Conservation (phyloP, 2,329 filamentous ascomycete species). For the Pestalotiopsis sp. region DNA sequence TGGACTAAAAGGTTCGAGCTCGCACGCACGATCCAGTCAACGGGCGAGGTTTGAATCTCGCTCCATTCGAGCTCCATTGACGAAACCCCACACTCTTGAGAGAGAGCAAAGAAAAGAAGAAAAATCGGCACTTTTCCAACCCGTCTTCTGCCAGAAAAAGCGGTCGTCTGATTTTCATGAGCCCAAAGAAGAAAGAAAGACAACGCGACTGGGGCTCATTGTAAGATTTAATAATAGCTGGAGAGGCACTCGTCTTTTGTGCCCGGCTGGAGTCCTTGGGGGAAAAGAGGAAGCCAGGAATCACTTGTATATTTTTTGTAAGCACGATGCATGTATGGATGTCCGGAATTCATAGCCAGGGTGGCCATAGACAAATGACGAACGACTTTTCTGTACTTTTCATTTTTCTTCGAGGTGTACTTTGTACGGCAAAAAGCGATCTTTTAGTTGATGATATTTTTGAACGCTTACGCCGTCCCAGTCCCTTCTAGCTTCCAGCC, state of each 20-base stretch:
- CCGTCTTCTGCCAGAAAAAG: not conserved
- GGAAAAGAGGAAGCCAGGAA: not conserved
- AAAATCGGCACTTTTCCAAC: not conserved
- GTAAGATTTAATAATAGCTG: slow-evolving; percentile 16
- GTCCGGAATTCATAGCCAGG: slow-evolving; percentile 10
- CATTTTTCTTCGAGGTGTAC: not conserved
- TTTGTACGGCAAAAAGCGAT: not conserved
- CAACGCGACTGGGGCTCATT: not conserved
- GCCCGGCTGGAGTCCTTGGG: slow-evolving; percentile 2
- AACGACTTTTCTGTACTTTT: slow-evolving; percentile 8
- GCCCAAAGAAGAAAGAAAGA: not conserved
- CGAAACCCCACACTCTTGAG: not conserved
- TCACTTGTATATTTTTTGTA: slow-evolving; percentile 16
- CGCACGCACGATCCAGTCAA: not conserved
- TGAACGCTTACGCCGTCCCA: not conserved
- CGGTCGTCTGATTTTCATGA: not conserved
- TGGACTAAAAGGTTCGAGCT: slow-evolving; percentile 47
- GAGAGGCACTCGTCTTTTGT: not conserved
- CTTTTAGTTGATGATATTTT: not conserved
- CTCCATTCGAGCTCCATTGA: not conserved
- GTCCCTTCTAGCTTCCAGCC: not conserved
- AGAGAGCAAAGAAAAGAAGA: no score
- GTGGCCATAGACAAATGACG: slow-evolving; percentile 17
- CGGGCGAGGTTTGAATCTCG: not conserved
- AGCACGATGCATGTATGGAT: slow-evolving; percentile 10